A percentile compares a stretch with the other conserved stretches of the same genome.
phyloP scores from a whole-genome alignment of 78 protist species.

The Polysphondylium violaceum region DNA sequence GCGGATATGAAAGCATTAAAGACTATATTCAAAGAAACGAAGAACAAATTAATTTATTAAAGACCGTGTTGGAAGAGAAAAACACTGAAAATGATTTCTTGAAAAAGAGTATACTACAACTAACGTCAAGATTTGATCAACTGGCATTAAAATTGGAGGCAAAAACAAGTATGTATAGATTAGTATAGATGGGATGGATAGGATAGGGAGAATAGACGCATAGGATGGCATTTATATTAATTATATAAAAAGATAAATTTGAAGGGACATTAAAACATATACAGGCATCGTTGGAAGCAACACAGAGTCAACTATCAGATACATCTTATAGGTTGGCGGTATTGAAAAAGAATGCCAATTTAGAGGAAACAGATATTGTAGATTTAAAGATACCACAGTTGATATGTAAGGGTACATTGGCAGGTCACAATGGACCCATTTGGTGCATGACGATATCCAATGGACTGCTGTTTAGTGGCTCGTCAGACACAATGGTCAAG shows the following conservation, averaged over 20 bases:
- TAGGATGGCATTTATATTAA: not conserved
- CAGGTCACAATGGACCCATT: conserved; percentile 82
- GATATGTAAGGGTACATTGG: conserved; percentile 79
- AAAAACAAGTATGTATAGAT: conserved; percentile 32
- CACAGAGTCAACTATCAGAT: conserved; percentile 66
- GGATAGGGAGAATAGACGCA: not conserved
- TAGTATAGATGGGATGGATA: too few species aligned
- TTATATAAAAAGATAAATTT: conserved; percentile 1
- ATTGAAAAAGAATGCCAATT: conserved; percentile 57
- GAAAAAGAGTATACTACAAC: conserved; percentile 43
- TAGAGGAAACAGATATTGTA: conserved; percentile 56
- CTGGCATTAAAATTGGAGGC: conserved; percentile 42
- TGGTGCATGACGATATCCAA: conserved; percentile 78
- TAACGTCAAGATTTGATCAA: conserved; percentile 48
- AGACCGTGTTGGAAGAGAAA: conserved; percentile 34
- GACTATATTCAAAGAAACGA: conserved; percentile 60
- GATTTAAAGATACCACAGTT: conserved; percentile 68
- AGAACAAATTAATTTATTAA: conserved; percentile 43
- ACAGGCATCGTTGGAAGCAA: conserved; percentile 68
- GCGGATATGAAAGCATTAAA: conserved; percentile 73
- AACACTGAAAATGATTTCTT: conserved; percentile 37
- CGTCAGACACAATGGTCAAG: conserved; percentile 49
- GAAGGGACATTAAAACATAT: conserved; percentile 63
- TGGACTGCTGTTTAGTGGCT: conserved; percentile 64
- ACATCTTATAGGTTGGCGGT: conserved; percentile 14